phyloP scores from a whole-genome alignment of 495 filamentous ascomycete genomes.

The Aspergillus leporis region DNA sequence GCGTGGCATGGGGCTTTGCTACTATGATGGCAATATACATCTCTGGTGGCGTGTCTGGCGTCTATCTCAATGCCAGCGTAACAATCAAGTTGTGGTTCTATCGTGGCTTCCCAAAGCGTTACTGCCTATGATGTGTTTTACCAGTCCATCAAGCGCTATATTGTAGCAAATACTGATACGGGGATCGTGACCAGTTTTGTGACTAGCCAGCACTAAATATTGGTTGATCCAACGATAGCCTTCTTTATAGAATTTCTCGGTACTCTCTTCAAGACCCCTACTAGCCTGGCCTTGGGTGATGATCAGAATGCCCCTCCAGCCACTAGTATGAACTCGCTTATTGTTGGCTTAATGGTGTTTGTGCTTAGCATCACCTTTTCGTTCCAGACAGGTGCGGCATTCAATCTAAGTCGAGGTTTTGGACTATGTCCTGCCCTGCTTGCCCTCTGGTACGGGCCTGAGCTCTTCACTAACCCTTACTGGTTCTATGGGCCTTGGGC shows the following conservation, averaged over 20 bases:
- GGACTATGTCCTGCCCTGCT: constrained; percentile 46
- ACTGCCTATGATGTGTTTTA: constrained; percentile 52
- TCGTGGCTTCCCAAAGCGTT: constrained; percentile 48
- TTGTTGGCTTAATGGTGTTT: constrained; percentile 48
- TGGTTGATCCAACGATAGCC: constrained; percentile 45
- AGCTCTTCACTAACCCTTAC: constrained; percentile 45
- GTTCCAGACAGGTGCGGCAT: constrained; percentile 48
- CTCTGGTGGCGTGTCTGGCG: constrained; percentile 55
- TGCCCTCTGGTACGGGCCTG: constrained; percentile 41
- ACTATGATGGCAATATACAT: constrained; percentile 61
- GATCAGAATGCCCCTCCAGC: constrained; percentile 56
- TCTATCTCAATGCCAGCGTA: constrained; percentile 53
- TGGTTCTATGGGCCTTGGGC: constrained; percentile 56
- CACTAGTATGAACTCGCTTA: constrained; percentile 51
- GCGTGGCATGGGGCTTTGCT: constrained; percentile 56
- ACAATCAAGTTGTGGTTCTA: constrained; percentile 52
- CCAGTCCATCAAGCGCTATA: constrained; percentile 44
- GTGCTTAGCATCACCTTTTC: constrained; percentile 45
- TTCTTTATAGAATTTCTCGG: constrained; percentile 55
- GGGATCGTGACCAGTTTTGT: constrained; percentile 45
- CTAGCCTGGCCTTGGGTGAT: constrained; percentile 54
- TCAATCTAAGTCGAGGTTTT: constrained; percentile 54
- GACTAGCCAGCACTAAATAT: constrained; percentile 40
- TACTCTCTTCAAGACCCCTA: constrained; percentile 43
- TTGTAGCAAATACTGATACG: constrained; percentile 28